Percentiles rank a stretch among this genome's conserved stretches.
phyloP scores from a whole-genome alignment of 345 rosid species.

The Mallotus nudiflorus region DNA sequence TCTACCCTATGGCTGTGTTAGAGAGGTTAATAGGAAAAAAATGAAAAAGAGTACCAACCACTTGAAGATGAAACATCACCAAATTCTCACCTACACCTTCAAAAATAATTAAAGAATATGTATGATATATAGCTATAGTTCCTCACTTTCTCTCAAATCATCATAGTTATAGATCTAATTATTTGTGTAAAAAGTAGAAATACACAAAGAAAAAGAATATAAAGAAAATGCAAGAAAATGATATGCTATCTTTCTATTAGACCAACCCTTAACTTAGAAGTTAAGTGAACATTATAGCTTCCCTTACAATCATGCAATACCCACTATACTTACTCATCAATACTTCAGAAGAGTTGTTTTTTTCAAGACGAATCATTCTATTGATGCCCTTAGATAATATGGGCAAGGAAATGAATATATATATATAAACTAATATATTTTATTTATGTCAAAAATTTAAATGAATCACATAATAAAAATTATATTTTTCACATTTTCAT shows the following conservation, averaged over 20 bases:
- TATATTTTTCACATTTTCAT: too few relatives aligned
- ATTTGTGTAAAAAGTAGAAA: not conserved
- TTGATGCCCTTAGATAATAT: too few relatives aligned
- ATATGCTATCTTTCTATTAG: slow-evolving; percentile 41
- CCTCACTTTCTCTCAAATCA: not conserved
- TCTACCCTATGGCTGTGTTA: not conserved
- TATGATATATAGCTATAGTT: too few relatives aligned
- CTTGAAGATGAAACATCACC: slow-evolving; percentile 42
- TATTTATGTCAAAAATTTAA: too few relatives aligned
- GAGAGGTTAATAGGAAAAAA: not conserved
- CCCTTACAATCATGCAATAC: slow-evolving; percentile 21
- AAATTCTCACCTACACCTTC: slow-evolving; percentile 28
- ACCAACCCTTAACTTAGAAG: slow-evolving; percentile 64
- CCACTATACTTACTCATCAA: slow-evolving; percentile 23
- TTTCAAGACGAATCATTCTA: too few relatives aligned
- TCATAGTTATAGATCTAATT: not conserved
- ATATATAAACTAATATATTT: too few relatives aligned
- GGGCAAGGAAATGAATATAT: too few relatives aligned
- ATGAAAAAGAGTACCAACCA: slow-evolving; percentile 24
- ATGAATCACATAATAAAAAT: too few relatives aligned
- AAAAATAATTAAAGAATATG: not conserved
- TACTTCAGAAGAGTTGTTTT: too few relatives aligned
- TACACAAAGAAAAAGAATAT: not conserved
- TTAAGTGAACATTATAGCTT: slow-evolving; percentile 48
- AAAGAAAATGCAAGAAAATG: slow-evolving; percentile 42